Base-by-base conservation (phyloP, 2,329 filamentous ascomycete genomes). In the Curvularia lunata region DNA sequence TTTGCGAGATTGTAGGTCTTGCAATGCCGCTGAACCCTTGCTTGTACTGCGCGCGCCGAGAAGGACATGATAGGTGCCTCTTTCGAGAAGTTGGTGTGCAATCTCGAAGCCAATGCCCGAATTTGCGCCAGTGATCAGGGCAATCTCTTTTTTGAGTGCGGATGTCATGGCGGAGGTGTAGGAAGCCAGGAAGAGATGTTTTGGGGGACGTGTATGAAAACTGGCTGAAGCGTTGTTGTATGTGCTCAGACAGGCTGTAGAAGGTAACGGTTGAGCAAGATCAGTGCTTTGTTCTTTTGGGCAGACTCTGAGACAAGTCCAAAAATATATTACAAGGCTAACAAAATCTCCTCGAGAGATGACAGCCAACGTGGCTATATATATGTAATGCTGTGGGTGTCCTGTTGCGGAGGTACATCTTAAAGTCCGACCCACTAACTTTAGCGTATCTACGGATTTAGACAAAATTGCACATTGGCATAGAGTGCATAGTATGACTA, bases 91-190 rank as follows among this genome's bases (percentile, higher is more conserved):
- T 37, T 77, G 70, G 49, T 74, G 71, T 6, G 77, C 78, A 9
- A 80, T 75, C 54, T 82, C 81, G 57, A 78, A 79, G 28, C 83
- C 82, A 25, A 84, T 82, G 51, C 82, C 82, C 52, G 76, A 77
- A 62, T 81, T 84, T 21, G 76, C 80, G 7, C 76, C 76, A 2
- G 75, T 78, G 48, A 78, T 63, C 1, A 77, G 65, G n/a, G 73
- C 68, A 18, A 78, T 68, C 5, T 67, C 68, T 54, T 76, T 75
- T 1, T 52, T 52, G 19, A 54, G 2, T 8, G 49, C 3, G 12
- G 61, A 52, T 27, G 62, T 16, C 65, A 68, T 69, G 19, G 3
- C 19, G 9, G 8, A 47, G 21, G 18, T 38, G n/a, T 7, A 8
- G 16, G n/a, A 37, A 18, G 16, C 6, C n/a, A 37, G 3, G n/a